Conservation (phyloP, 768 basidiomycete species). For the Scleroderma bovista region DNA sequence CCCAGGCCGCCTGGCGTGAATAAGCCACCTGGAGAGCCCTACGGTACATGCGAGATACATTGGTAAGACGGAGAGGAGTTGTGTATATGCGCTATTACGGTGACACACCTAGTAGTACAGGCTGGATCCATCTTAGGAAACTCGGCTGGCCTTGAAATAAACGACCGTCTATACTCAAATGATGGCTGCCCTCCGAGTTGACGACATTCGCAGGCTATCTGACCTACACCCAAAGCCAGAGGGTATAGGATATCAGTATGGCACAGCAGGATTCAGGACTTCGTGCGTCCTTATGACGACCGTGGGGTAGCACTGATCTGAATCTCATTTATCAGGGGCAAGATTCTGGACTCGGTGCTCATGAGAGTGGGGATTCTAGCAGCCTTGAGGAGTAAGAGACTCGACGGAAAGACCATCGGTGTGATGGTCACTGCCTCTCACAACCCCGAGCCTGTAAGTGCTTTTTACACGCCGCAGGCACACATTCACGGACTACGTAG, state of each 20-base stretch:
- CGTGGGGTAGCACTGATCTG: slow-evolving; percentile 5
- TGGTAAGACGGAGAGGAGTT: too few species aligned
- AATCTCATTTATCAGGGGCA: slow-evolving; percentile 46
- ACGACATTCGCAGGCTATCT: slow-evolving; percentile 44
- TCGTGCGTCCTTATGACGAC: slow-evolving; percentile 49
- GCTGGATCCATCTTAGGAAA: too few species aligned
- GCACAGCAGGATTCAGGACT: slow-evolving; percentile 92
- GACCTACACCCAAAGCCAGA: slow-evolving; percentile 70
- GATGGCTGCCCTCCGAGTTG: slow-evolving; percentile 21
- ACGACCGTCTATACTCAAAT: too few species aligned
- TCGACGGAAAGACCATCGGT: slow-evolving; percentile 89
- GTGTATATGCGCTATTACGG: too few species aligned
- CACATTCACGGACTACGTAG: slow-evolving; percentile 35
- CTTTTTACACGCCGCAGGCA: neutral
- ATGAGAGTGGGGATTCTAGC: slow-evolving; percentile 92
- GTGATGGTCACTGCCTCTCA: slow-evolving; percentile 99
- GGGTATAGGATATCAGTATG: slow-evolving; percentile 73
- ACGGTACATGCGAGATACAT: too few species aligned
- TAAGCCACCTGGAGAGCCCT: too few species aligned
- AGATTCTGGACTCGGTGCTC: slow-evolving; percentile 79
- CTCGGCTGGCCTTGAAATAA: too few species aligned
- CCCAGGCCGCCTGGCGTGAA: too few species aligned
- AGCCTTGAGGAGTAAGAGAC: slow-evolving; percentile 81
- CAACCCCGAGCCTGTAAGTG: slow-evolving; percentile 86
- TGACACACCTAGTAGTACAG: too few species aligned